phyloP scores from a whole-genome alignment of 192 early-diverging fungal species.

The Backusella australiensis region DNA sequence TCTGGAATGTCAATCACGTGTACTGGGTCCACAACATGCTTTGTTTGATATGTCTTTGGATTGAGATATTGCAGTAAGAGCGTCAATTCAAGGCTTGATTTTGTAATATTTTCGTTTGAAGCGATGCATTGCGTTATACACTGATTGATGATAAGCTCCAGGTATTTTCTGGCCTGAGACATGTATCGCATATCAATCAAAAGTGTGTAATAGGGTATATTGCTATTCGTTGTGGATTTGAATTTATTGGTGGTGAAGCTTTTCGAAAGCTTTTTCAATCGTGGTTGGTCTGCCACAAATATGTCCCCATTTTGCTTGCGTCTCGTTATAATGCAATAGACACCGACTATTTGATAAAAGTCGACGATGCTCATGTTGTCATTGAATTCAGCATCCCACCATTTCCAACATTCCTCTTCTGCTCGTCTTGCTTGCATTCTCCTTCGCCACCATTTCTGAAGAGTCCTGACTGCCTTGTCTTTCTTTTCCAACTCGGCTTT shows the following conservation, averaged over 20 bases:
- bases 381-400: constrained; percentile 3
- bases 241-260: background rate
- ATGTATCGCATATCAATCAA: constrained; percentile 16
- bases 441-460: constrained; percentile 24
- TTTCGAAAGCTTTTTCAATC: background rate
- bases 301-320: background rate
- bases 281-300: background rate
- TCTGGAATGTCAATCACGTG: constrained; percentile 8
- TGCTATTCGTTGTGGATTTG: background rate
- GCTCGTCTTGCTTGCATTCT: background rate
- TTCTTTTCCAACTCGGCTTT: background rate
- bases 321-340: constrained; percentile 14
- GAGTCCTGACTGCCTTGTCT: background rate
- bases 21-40: background rate
- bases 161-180: constrained; percentile 3
- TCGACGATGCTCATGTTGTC: background rate
- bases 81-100: constrained; percentile 8
- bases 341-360: constrained; percentile 5
- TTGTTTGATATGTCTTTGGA: constrained; percentile 14
- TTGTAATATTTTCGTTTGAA: background rate
- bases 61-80: constrained; percentile 23
- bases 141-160: constrained; percentile 9
- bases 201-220: constrained; percentile 6
- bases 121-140: background rate
- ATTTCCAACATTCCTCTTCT: constrained; percentile 4